phyloP scores from a whole-genome alignment of 1,284 basidiomycete genomes.

The Inonotus hispidus region DNA sequence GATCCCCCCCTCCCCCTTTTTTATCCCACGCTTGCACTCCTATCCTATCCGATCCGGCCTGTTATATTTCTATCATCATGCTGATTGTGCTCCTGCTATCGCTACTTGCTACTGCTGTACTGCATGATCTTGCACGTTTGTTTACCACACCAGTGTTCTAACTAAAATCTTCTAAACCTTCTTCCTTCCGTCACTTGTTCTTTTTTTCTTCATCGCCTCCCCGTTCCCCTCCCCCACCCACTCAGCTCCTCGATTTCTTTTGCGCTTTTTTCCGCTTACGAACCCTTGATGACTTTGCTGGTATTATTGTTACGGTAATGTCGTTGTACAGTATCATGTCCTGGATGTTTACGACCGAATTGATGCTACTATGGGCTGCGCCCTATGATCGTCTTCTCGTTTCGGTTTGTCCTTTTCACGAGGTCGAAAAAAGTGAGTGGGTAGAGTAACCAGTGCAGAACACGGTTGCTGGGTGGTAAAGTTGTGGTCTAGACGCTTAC shows the following conservation, averaged over 20 bases:
- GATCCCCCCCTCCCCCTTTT: not conserved
- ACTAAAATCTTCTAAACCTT: too few relatives aligned
- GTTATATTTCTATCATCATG: not conserved
- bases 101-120: constrained; percentile 6
- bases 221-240: not conserved
- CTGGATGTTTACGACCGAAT: not conserved
- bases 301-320: not conserved
- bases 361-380: constrained; percentile 1
- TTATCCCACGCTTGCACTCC: not conserved
- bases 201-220: not conserved
- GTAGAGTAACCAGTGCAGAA: too few relatives aligned
- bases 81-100: constrained; percentile 10
- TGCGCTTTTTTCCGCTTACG: not conserved
- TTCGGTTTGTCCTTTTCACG: too few relatives aligned
- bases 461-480: too few relatives aligned
- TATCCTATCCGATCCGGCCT: not conserved
- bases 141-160: too few relatives aligned
- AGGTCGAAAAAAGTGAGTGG: too few relatives aligned
- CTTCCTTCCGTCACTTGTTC: too few relatives aligned
- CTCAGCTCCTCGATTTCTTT: not conserved
- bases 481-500: too few relatives aligned
- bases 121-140: constrained; percentile 6
- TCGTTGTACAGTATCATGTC: constrained; percentile 7
- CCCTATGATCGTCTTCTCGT: not conserved
- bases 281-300: not conserved